phyloP scores from a whole-genome alignment of 192 early-diverging fungal genomes.

The Spinellus fusiger region DNA sequence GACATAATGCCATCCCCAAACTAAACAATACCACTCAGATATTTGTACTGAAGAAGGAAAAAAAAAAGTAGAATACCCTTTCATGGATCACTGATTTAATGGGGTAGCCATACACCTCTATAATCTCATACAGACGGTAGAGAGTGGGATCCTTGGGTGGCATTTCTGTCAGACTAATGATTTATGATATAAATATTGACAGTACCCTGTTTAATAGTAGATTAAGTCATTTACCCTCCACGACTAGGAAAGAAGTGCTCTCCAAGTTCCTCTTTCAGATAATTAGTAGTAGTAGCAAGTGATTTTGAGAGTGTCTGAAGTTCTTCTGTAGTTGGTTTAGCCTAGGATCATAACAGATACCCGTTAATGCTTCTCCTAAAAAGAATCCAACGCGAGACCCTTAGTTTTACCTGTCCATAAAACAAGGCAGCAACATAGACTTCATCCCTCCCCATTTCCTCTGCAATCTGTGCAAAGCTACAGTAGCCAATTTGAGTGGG shows the following conservation, averaged over 20 bases:
- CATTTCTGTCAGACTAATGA: constrained; percentile 6
- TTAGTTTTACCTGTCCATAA: constrained; percentile 53
- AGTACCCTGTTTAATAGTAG: neutral
- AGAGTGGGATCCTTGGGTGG: constrained; percentile 41
- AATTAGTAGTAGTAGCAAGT: constrained; percentile 26
- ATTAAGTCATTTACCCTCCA: constrained; percentile 34
- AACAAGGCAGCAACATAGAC: constrained; percentile 64
- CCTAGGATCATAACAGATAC: constrained; percentile 16
- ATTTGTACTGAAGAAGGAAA: neutral
- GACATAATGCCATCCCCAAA: constrained; percentile 50
- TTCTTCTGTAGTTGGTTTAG: constrained; percentile 32
- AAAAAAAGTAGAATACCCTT: constrained; percentile 22
- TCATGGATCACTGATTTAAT: constrained; percentile 40
- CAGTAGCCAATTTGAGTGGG: neutral
- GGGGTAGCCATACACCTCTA: constrained; percentile 41
- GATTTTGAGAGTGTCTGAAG: constrained; percentile 24
- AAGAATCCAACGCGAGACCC: neutral
- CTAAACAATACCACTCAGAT: constrained; percentile 15
- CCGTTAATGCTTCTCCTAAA: neutral
- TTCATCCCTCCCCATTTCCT: constrained; percentile 49
- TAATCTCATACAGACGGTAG: constrained; percentile 39
- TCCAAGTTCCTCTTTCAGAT: constrained; percentile 28
- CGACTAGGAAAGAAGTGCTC: constrained; percentile 32
- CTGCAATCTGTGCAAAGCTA: constrained; percentile 54
- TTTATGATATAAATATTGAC: neutral